Base-by-base conservation (phyloP, 768 basidiomycete genomes). In the Panellus pusillus region DNA sequence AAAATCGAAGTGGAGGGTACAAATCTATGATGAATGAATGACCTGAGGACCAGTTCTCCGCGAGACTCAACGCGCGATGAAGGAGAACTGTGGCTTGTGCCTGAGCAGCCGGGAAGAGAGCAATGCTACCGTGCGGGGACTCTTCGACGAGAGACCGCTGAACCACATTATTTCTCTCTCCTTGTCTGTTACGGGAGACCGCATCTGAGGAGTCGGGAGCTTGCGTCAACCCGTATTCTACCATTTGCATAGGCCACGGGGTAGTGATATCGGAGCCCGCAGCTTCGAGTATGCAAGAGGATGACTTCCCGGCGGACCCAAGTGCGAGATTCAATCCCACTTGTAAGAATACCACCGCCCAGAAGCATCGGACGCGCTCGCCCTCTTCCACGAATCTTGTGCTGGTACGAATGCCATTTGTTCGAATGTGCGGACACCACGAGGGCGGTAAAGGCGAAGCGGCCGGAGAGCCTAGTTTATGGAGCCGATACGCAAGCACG, bases 271-370 rank as follows among this genome's bases (percentile, higher is more conserved):
- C 37, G 28, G 29, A 24, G 12, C 44, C 37, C 2, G 9, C 12
- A 8, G 8, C 1, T 28, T 52, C 51, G 1, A 52, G 51, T 2
- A 52, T 29, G 15, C 36, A 52, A 2, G 44, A 52, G 13, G 27
- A 37, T 2, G 39, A 19, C n/a, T 37, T 13, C 9, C 6, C 29
- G 2, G 51, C 32, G 4, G 37, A 44, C 3, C 37, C 28, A 14
- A 12, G 27, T n/a, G 51, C 47, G 6, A 55, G 47, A 20, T 18
- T 38, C 24, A 55, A 29, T 8, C 9, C 38, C 28, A 42, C 13
- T 20, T 55, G 54, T 3, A 55, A 35, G 28, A 18, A 43, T 6
- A 55, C 43, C 19, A 55, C 42, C n/a, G 54, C 43, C 54, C 54
- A 55, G 19, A 48, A 55, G 27, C 41, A 20, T 17, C 54, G 47